Percentiles rank a stretch among this genome's conserved stretches.
phyloP scores from a whole-genome alignment of 192 early-diverging fungal species.

The Coemansia sp. region DNA sequence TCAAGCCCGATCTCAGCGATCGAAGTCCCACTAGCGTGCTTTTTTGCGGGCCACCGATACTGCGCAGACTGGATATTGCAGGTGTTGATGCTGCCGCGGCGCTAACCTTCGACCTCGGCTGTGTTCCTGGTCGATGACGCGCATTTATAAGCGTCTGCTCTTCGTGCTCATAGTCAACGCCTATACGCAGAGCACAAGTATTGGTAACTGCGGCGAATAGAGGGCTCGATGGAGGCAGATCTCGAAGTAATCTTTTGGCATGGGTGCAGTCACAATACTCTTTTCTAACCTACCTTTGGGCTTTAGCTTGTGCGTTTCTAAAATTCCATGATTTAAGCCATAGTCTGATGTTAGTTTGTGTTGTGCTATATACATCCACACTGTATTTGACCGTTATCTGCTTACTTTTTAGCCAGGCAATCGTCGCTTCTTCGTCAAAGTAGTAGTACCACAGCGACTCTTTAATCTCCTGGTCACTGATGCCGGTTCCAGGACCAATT shows the following conservation, averaged over 20 bases:
- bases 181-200: conserved; percentile 7
- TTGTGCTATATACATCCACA: background rate
- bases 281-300: conserved; percentile 30
- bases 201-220: background rate
- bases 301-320: conserved; percentile 40
- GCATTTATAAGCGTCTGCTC: conserved; percentile 22
- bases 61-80: conserved; percentile 6
- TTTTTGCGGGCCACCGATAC: background rate
- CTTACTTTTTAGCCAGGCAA: conserved; percentile 71
- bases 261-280: too few relatives aligned
- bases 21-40: conserved; percentile 9
- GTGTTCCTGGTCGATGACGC: conserved; percentile 34
- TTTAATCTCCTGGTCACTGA: conserved; percentile 67
- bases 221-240: too few relatives aligned
- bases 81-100: background rate
- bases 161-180: conserved; percentile 1
- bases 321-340: background rate
- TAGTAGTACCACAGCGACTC: conserved; percentile 72
- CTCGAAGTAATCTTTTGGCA: background rate
- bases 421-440: conserved; percentile 66
- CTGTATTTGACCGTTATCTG: background rate
- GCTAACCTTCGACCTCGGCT: background rate
- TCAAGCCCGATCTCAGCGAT: conserved; percentile 7
- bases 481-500: conserved; percentile 57
- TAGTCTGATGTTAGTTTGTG: background rate